Percentiles rank a stretch among this genome's conserved stretches.
phyloP scores from a whole-genome alignment of 2,329 filamentous ascomycete species.

The Colletotrichum sp. region DNA sequence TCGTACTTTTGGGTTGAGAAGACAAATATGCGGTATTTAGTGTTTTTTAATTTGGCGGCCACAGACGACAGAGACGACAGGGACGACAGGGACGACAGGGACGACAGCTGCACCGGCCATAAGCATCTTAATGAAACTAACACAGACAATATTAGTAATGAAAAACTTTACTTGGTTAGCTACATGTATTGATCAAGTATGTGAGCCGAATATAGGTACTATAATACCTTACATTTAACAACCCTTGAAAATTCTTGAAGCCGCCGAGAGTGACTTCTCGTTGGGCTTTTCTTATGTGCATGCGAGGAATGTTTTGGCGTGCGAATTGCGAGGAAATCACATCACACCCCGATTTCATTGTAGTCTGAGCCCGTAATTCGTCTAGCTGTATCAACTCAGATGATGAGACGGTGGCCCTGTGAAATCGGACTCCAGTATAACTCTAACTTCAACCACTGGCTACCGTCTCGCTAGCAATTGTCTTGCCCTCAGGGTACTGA shows the following conservation, averaged over 20 bases:
- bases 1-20: background rate
- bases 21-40: background rate
- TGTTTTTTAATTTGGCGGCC: accelerated
- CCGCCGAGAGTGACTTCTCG: background rate
- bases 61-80: background rate
- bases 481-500: background rate
- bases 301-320: accelerated
- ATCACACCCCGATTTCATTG: background rate
- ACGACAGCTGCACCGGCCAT: background rate
- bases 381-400: background rate
- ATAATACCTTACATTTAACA: background rate
- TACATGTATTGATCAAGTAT: background rate
- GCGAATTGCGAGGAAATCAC: background rate
- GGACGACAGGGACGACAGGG: accelerated
- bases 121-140: background rate
- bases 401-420: background rate
- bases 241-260: background rate
- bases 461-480: background rate
- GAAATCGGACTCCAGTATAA: background rate
- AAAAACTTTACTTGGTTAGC: background rate
- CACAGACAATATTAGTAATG: accelerated
- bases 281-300: background rate
- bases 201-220: background rate
- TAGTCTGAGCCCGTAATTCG: accelerated
- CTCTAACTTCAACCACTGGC: background rate